Base-by-base conservation (phyloP, 1,139 yeast genomes). In the Yamadazyma epiphylla region DNA sequence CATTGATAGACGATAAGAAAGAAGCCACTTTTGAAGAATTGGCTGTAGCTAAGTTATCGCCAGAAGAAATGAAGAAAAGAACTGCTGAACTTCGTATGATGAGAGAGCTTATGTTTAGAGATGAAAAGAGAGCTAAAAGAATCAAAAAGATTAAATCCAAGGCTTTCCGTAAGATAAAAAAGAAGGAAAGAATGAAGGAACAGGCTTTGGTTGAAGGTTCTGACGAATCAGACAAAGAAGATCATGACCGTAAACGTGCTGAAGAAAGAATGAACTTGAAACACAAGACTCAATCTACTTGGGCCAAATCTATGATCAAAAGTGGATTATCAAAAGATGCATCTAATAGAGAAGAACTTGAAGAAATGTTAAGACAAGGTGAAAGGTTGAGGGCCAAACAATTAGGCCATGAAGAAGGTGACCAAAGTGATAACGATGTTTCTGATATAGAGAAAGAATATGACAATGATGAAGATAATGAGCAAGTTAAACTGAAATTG, bases 81-180 rank as follows among this genome's bases (percentile, higher is more conserved):
- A 82, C 94, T 10, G 74, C 77, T 35, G 96, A 91, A 56, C 71
- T 91, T 43, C 74, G 97, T 45, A 60, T 83, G 49, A 88, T 88
- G 96, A 75, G 98, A 42, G 98, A 91, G 51, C 72, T 91, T 41
- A 86, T 91, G 95, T 91, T 88, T 60, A 74, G 97, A 50, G 96
- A 91, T 49, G 96, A 91, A 61, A 77, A 80, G 49, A 81, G 86
- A 52, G 88, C 97, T 13, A 87, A 77, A 55, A 74, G 99, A 46
- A 74, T 91, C 48, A 89, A 89, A 64, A 91, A 89, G 62, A 91
- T 91, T 59, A 91, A 91, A 58, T 87, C 96, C 26, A 94, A 89
- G 58, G 74, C 87, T 5, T 91, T 80, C 60, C 86, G 87, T 49
- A 81, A 85, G 52, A 81, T 89, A 33, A 81, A 85, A 51, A 87